Evolutionary conservation across 306 rosid species (phyloP).

Genomic region (Acacia acuminata): DNA sequence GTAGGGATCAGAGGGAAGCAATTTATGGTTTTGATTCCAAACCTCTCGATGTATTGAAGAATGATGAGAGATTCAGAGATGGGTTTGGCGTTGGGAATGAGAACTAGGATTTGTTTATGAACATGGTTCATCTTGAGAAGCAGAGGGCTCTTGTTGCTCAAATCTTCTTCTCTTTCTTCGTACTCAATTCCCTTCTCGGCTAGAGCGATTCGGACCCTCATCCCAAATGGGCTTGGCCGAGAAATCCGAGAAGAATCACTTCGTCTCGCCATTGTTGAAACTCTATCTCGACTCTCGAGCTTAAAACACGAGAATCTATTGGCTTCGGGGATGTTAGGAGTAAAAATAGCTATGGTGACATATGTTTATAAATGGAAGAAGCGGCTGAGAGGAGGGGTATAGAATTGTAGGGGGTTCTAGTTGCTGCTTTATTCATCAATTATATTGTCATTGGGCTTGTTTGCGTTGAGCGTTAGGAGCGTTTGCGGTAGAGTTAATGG

Average conservation of each 20-base stretch:
- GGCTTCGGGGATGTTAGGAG: not conserved
- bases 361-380: not conserved
- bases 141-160: conserved; percentile 30
- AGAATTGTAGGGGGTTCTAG: not conserved
- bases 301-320: not conserved
- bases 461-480: no score
- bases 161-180: conserved; percentile 29
- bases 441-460: not conserved
- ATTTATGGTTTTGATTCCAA: conserved; percentile 22
- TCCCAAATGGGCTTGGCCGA: conserved; percentile 37
- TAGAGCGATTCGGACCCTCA: conserved; percentile 30
- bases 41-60: conserved; percentile 39
- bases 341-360: not conserved
- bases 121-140: conserved; percentile 32
- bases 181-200: conserved; percentile 41
- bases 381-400: not conserved
- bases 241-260: conserved; percentile 37
- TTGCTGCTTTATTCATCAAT: not conserved
- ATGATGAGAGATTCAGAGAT: conserved; percentile 35
- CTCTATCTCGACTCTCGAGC: no score
- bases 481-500: no score
- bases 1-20: conserved; percentile 34
- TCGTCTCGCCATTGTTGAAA: conserved; percentile 32
- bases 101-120: conserved; percentile 33
- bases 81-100: conserved; percentile 36